phyloP scores from a whole-genome alignment of 2,329 filamentous ascomycete genomes.

The Talaromyces atroroseus region DNA sequence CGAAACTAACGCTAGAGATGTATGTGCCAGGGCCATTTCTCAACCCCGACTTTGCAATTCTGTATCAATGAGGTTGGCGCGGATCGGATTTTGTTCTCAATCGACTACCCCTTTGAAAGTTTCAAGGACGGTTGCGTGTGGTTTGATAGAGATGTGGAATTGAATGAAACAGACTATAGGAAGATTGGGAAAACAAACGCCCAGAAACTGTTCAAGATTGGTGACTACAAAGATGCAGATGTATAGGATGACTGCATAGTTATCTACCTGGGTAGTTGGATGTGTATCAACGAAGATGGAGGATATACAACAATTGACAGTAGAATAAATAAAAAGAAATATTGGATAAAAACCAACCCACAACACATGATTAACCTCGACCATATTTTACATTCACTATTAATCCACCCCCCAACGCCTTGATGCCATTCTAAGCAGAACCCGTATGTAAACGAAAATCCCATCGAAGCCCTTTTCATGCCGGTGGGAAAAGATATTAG shows the following conservation, averaged over 20 bases:
- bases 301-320: not conserved
- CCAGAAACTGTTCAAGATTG: conserved; percentile 17
- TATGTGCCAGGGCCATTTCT: conserved; percentile 22
- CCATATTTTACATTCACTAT: not conserved
- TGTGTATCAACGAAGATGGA: not conserved
- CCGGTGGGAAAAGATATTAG: not conserved
- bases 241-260: not conserved
- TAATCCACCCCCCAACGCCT: not conserved
- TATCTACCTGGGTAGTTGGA: too few species aligned
- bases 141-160: conserved; percentile 20
- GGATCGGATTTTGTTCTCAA: conserved; percentile 25
- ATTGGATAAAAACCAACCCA: not conserved
- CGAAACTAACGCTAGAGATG: too few species aligned
- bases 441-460: not conserved
- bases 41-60: conserved; percentile 23
- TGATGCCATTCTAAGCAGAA: not conserved
- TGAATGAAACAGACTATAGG: conserved; percentile 20
- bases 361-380: not conserved
- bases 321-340: not conserved
- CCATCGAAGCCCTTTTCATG: not conserved
- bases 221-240: conserved; percentile 12
- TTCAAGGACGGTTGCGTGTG: conserved; percentile 22
- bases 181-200: conserved; percentile 22
- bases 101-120: conserved; percentile 20
- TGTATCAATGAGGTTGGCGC: conserved; percentile 23